phyloP scores from a whole-genome alignment of 2,329 filamentous ascomycete species.

The Clonostachys solani region DNA sequence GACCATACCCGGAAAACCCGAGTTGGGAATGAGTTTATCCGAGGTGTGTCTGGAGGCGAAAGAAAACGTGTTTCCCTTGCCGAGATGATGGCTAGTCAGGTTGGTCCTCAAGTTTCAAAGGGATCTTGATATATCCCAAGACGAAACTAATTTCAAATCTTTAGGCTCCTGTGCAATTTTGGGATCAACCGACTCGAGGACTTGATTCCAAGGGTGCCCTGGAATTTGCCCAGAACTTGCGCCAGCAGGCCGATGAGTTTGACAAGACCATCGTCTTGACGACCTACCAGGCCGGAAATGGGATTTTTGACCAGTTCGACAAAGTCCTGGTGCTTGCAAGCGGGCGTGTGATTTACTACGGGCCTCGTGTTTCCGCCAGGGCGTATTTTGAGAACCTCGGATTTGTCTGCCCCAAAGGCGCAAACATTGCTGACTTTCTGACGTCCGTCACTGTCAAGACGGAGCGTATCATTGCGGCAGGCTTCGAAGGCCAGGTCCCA shows the following conservation, averaged over 20 bases:
- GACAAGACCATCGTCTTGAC: constrained; percentile 64
- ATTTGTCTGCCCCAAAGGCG: constrained; percentile 42
- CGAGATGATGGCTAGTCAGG: constrained; percentile 50
- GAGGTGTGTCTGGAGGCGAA: constrained; percentile 54
- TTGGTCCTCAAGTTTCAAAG: constrained; percentile 8
- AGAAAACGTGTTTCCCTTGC: constrained; percentile 69
- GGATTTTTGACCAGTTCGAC: constrained; percentile 63
- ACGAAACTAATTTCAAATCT: not conserved
- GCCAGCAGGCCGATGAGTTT: constrained; percentile 58
- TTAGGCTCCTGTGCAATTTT: constrained; percentile 37
- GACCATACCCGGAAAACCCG: constrained; percentile 58
- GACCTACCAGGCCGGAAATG: constrained; percentile 62
- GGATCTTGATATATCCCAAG: not conserved
- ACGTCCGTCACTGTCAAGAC: constrained; percentile 62
- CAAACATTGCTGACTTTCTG: constrained; percentile 65
- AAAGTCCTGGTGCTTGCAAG: constrained; percentile 67
- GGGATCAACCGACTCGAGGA: constrained; percentile 68
- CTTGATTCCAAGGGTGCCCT: constrained; percentile 68
- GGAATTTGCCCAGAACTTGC: constrained; percentile 59
- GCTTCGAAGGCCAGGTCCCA: constrained; percentile 52
- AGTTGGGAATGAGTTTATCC: constrained; percentile 63
- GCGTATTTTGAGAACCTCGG: constrained; percentile 65
- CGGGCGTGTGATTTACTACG: constrained; percentile 64
- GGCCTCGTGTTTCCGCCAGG: constrained; percentile 54
- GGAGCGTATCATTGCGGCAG: constrained; percentile 55